Base-by-base conservation (phyloP, 371 early-diverging fungal species). In the Actinomortierella ambigua region DNA sequence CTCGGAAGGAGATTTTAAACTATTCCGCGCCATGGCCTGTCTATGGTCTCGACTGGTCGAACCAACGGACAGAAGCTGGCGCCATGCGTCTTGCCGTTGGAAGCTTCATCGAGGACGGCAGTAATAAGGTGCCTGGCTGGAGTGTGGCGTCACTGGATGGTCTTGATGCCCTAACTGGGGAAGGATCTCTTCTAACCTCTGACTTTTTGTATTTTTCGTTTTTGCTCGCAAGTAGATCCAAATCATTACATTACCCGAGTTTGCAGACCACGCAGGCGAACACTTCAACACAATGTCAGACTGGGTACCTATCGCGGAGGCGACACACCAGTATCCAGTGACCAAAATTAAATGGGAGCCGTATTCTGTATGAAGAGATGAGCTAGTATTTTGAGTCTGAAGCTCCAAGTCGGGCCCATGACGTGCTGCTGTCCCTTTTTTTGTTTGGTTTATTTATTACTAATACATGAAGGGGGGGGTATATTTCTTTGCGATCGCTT, bases 281-380 rank as follows among this genome's bases (percentile, higher is more conserved):
- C 77, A 76, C 26, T 76, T 77, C 46, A 59, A 54, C 41, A 75
- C 55, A 59, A 79, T 61, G 75, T 71, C 68, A 27, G 87, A 95
- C 67, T 92, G 95, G 77, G 82, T 88, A 15, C 77, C 84, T 2
- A 77, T 93, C 11, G 96, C 93, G 22, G 93, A 92, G 65, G 81
- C 83, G 2, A 88, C 89, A 34, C 89, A 92, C n/a, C 84, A 88
- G 39, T 97, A 93, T 71, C 98, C 98, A 22, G 82, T 91, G 40
- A 95, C 97, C 6, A 95, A 95, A 75, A 82, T 96, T 17, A 69
- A 88, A 63, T 98, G 96, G 96, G 86, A 91, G 43, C 97, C 96
- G 13, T 71, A 81, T 53, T 11, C 34, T 6, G 34, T 34, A 34
- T 34, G 34, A 6, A 6, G 7, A 34, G 4, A 6, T 6, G 34